Conservation (phyloP, 306 rosid species). For the Sindora glabra region DNA sequence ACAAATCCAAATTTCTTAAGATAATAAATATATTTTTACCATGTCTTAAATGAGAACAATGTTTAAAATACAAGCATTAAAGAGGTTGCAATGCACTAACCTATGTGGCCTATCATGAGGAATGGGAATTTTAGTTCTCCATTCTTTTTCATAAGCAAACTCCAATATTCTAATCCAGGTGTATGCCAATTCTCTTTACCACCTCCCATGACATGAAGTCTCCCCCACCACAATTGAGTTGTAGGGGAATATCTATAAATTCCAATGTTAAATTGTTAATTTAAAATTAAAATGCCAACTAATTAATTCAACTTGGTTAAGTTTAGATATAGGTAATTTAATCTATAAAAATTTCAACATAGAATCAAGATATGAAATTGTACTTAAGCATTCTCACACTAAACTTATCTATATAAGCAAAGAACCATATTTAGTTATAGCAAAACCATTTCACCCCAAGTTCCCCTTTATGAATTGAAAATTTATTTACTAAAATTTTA, state of each 20-base stretch:
- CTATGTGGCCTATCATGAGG: constrained; percentile 97
- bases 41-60: background rate
- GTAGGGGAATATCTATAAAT: constrained; percentile 78
- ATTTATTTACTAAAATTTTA: too few species aligned
- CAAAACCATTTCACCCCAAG: too few species aligned
- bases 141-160: constrained; percentile 65
- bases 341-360: background rate
- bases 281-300: background rate
- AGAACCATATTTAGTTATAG: background rate
- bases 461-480: too few species aligned
- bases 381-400: background rate
- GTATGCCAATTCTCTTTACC: constrained; percentile 90
- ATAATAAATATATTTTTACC: background rate
- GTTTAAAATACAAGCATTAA: background rate
- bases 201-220: constrained; percentile 96
- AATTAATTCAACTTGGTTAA: background rate
- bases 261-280: background rate
- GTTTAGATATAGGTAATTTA: background rate
- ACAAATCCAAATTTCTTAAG: background rate
- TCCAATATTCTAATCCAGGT: constrained; percentile 86
- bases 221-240: constrained; percentile 85
- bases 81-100: constrained; percentile 25
- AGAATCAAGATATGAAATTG: too few species aligned
- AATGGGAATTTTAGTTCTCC: constrained; percentile 72
- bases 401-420: background rate